Evolutionary conservation across 2,329 filamentous ascomycete species (phyloP).

Genomic region (Chalaropsis ovoidea): DNA sequence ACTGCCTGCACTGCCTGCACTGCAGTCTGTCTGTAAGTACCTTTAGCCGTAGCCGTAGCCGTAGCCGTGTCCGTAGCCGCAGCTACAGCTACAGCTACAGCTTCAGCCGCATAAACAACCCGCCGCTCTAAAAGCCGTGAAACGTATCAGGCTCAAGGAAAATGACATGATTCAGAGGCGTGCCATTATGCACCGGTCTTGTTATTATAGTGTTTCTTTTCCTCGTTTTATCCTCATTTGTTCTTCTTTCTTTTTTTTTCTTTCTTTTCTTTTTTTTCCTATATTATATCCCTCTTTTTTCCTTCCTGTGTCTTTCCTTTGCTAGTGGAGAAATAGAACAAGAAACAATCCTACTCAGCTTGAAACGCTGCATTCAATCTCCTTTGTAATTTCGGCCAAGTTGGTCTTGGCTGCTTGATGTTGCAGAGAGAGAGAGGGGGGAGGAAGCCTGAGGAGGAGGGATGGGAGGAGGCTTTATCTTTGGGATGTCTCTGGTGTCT

Average conservation of each 20-base stretch:
- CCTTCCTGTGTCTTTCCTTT: no score
- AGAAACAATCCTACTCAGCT: conserved; percentile 1
- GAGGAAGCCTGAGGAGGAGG: background rate
- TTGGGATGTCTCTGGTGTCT: no score
- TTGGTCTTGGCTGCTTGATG: background rate
- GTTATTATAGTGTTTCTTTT: background rate
- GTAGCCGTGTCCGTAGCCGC: no score
- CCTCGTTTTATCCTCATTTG: background rate
- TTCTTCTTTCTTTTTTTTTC: background rate
- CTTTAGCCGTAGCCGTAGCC: conserved; percentile 1
- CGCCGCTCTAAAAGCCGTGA: background rate
- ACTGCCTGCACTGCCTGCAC: no score
- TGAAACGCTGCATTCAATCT: conserved; percentile 6
- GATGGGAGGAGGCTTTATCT: background rate
- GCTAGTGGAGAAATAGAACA: background rate
- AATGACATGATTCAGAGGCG: background rate
- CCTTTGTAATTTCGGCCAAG: conserved; percentile 7
- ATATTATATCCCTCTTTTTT: no score
- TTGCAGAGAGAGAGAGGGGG: background rate
- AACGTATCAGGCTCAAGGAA: conserved; percentile 2
- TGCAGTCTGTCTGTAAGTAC: background rate
- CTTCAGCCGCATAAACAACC: conserved; percentile 6
- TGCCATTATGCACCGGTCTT: background rate
- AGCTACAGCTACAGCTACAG: background rate
- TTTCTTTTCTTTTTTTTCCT: background rate